These are phyloP conservation scores for Botrytis pseudocinerea DNA, from an alignment of 2,329 filamentous ascomycete genomes.

Conservation along the genomic window DNA sequence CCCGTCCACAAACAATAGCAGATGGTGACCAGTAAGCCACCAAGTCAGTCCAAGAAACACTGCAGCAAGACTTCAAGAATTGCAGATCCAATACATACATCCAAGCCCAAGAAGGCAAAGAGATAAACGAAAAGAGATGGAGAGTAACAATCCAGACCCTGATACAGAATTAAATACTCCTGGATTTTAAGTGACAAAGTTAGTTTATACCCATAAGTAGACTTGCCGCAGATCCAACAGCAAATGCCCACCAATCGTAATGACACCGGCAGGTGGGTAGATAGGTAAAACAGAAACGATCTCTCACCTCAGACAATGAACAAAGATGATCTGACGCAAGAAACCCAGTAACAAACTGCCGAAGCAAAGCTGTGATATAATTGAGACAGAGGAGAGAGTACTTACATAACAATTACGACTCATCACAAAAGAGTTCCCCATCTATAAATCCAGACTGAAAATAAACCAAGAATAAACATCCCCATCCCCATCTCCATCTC, in stretches of 20 bases:
- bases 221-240: neutral
- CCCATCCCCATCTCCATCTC: too few relatives aligned
- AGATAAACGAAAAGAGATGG: rapidly evolving
- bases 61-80: too few relatives aligned
- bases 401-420: neutral
- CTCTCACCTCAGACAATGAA: neutral
- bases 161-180: neutral
- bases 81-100: neutral
- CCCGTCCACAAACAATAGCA: neutral
- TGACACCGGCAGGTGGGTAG: rapidly evolving
- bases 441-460: neutral
- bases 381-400: neutral
- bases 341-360: neutral
- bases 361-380: neutral
- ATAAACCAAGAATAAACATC: neutral
- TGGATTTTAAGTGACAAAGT: neutral
- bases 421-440: too few relatives aligned
- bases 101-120: neutral
- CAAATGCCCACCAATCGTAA: neutral
- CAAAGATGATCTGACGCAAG: neutral
- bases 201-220: rapidly evolving
- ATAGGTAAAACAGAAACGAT: too few relatives aligned
- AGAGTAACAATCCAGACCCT: neutral
- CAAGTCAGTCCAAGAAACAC: too few relatives aligned
- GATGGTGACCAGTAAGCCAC: neutral